Percentiles rank a stretch among this genome's conserved stretches.
Conservation (phyloP, 2,329 filamentous ascomycete genomes). For the Daldinia sp. region DNA sequence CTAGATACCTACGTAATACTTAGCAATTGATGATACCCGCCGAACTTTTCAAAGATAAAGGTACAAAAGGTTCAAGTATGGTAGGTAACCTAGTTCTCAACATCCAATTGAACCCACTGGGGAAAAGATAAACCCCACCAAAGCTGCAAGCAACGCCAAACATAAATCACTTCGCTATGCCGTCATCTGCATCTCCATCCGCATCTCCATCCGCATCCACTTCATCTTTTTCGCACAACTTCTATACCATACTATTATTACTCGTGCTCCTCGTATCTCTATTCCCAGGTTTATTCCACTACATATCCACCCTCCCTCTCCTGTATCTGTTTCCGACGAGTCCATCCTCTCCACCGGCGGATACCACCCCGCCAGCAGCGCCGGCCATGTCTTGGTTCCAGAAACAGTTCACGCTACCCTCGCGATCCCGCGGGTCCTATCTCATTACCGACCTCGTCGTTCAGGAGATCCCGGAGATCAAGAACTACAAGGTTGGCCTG, state of each 20-base stretch:
- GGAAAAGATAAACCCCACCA: conserved; percentile 41
- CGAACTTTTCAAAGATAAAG: background rate
- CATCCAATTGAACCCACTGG: background rate
- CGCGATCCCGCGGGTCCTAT: conserved; percentile 83
- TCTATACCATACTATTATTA: conserved; percentile 56
- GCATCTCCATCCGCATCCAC: background rate
- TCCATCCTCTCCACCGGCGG: conserved; percentile 26
- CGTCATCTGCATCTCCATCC: conserved; percentile 48
- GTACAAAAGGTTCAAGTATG: background rate
- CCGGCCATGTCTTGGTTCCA: conserved; percentile 80
- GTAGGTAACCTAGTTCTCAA: background rate
- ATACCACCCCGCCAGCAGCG: conserved; percentile 30
- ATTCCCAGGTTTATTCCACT: conserved; percentile 63
- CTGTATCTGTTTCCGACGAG: conserved; percentile 45
- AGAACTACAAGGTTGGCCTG: conserved; percentile 82
- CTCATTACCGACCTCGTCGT: conserved; percentile 83
- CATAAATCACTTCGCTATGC: conserved; percentile 46
- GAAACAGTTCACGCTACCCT: conserved; percentile 82
- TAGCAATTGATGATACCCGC: conserved; percentile 3
- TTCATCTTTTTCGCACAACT: conserved; percentile 45
- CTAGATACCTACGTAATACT: background rate
- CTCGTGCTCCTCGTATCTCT: conserved; percentile 59
- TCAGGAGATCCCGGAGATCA: conserved; percentile 78
- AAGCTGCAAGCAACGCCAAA: conserved; percentile 24
- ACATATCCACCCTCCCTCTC: conserved; percentile 59